Evolutionary conservation across 139 green algal genomes (phyloP).

Genomic region (Asterochloris sp.): DNA sequence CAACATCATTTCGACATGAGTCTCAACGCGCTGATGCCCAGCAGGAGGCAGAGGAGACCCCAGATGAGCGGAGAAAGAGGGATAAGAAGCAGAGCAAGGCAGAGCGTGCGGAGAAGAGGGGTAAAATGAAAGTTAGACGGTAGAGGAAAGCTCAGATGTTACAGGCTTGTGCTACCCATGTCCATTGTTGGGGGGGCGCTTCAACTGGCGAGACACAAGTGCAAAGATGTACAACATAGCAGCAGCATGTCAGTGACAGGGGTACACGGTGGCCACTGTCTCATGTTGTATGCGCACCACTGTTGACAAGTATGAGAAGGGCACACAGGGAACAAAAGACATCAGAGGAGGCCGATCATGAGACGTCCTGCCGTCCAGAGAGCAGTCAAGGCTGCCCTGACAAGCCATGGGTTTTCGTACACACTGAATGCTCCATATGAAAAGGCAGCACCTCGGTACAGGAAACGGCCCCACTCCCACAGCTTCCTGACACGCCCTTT

Average conservation of each 20-base stretch:
- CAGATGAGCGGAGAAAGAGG: conserved; percentile 28
- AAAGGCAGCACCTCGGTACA: conserved; percentile 41
- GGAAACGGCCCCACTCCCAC: conserved; percentile 37
- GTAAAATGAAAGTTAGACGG: background rate
- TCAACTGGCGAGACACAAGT: background rate
- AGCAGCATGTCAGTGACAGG: no score
- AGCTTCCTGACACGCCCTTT: conserved; percentile 36
- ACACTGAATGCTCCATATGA: conserved; percentile 42
- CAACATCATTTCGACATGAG: background rate
- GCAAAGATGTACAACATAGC: background rate
- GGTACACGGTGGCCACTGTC: no score
- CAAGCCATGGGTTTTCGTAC: conserved; percentile 60
- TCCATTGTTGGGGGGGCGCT: background rate
- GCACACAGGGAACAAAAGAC: background rate
- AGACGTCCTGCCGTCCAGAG: conserved; percentile 37
- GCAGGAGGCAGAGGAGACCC: conserved; percentile 14
- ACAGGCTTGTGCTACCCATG: background rate
- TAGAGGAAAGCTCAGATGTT: background rate
- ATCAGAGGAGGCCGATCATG: conserved; percentile 11
- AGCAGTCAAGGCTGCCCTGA: conserved; percentile 41
- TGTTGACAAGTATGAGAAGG: background rate
- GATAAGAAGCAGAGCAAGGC: conserved; percentile 52
- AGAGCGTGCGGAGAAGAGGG: background rate
- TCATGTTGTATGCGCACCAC: no score
- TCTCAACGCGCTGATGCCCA: background rate